phyloP scores from a whole-genome alignment of 2,329 filamentous ascomycete genomes.

The Hypoxylon sp. region DNA sequence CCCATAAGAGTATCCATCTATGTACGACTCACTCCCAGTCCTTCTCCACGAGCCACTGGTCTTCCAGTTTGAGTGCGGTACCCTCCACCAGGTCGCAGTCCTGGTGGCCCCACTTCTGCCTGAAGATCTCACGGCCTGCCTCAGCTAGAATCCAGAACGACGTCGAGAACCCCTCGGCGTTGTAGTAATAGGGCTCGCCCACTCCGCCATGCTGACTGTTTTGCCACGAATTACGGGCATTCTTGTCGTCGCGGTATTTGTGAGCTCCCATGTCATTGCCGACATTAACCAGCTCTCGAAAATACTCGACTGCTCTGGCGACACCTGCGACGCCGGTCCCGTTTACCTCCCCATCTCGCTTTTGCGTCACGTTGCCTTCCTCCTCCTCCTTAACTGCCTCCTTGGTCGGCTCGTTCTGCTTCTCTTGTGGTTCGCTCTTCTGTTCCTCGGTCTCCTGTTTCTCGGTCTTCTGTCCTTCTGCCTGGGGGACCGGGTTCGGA shows the following conservation, averaged over 20 bases:
- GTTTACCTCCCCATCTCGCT: conserved; percentile 27
- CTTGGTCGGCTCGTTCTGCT: conserved; percentile 39
- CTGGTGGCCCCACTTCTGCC: conserved; percentile 50
- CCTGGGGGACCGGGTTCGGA: conserved; percentile 52
- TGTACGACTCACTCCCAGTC: conserved; percentile 42
- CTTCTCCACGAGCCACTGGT: conserved; percentile 50
- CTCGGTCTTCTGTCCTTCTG: conserved; percentile 39
- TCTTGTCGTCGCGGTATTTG: conserved; percentile 47
- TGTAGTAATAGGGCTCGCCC: conserved; percentile 66
- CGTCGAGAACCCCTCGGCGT: conserved; percentile 59
- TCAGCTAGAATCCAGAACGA: conserved; percentile 61
- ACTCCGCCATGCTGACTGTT: conserved; percentile 62
- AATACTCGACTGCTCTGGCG: conserved; percentile 48
- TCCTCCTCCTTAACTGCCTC: conserved; percentile 33
- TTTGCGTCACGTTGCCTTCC: conserved; percentile 20
- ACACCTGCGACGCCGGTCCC: conserved; percentile 24
- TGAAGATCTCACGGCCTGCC: conserved; percentile 57
- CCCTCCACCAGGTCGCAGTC: conserved; percentile 46
- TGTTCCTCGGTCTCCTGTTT: conserved; percentile 38
- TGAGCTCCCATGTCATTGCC: conserved; percentile 50
- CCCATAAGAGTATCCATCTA: background rate
- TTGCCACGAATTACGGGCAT: conserved; percentile 65
- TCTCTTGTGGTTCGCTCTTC: conserved; percentile 43
- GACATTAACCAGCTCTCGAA: conserved; percentile 47
- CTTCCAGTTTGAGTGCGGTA: conserved; percentile 47